Percentiles rank a stretch among this genome's conserved stretches.
phyloP scores from a whole-genome alignment of 371 early-diverging fungal species.

The Capillidium heterosporum region DNA sequence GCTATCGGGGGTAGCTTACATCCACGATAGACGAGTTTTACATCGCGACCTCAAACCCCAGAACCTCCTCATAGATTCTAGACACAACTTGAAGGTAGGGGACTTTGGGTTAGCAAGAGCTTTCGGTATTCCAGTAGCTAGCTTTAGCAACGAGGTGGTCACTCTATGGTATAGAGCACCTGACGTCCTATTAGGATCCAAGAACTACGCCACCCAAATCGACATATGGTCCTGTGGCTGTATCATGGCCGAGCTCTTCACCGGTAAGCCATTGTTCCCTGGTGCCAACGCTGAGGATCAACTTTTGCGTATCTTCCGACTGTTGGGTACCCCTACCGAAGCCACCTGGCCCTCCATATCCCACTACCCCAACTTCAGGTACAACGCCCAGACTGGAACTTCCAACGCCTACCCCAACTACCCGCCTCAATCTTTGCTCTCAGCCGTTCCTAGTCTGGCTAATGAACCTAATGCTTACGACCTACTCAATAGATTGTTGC shows the following conservation, averaged over 20 bases:
- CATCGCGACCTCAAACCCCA: conserved; percentile 97
- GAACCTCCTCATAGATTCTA: conserved; percentile 79
- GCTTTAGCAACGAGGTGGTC: conserved; percentile 97
- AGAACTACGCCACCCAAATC: conserved; percentile 89
- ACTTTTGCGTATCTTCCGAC: conserved; percentile 66
- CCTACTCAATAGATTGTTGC: conserved; percentile 30
- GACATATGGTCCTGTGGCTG: conserved; percentile 99
- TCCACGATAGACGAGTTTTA: conserved; percentile 86
- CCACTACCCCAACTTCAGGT: conserved; percentile 76
- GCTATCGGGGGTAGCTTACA: conserved; percentile 76
- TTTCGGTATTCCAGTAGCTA: conserved; percentile 89
- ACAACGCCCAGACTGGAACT: no score
- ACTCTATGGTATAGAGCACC: conserved; percentile 95
- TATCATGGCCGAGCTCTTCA: conserved; percentile 91
- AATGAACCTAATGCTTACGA: conserved; percentile 1
- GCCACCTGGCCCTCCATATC: conserved; percentile 74
- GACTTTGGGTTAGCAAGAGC: conserved; percentile 95
- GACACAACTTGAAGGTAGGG: conserved; percentile 62
- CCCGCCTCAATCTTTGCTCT: conserved; percentile 39
- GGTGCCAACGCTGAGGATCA: conserved; percentile 88
- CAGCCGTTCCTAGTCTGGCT: conserved; percentile 47
- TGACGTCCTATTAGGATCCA: conserved; percentile 90
- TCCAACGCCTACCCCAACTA: conserved; percentile 31
- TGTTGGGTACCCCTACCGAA: conserved; percentile 77
- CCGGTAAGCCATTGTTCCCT: conserved; percentile 88